Conservation (phyloP, 83 land plant genomes). For the Thuja plicata region DNA sequence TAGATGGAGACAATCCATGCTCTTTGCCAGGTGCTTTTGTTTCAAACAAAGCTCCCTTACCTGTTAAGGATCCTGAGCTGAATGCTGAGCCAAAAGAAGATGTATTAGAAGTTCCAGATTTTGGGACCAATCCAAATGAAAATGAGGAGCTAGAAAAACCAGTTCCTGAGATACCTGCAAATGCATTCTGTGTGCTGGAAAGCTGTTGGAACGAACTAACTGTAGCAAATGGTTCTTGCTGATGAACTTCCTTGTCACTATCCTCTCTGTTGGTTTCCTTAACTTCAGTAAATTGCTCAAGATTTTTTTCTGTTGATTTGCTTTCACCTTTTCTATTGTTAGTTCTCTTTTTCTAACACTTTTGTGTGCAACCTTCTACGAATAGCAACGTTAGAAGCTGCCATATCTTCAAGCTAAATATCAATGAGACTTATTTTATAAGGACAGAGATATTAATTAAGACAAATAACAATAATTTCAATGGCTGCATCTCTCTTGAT, state of each 20-base stretch:
- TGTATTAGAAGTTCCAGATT: slow-evolving; percentile 31
- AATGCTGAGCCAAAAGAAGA: background rate
- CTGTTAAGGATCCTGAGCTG: slow-evolving; percentile 8
- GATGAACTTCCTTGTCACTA: slow-evolving; percentile 8
- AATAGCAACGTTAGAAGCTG: too few species aligned
- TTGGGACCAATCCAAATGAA: slow-evolving; percentile 53
- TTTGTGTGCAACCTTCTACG: too few species aligned
- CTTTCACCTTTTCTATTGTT: background rate
- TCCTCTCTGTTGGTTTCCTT: slow-evolving; percentile 15
- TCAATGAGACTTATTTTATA: too few species aligned
- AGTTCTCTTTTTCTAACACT: too few species aligned
- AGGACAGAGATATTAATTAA: too few species aligned
- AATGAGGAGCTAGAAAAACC: slow-evolving; percentile 63
- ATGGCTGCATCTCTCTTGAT: too few species aligned
- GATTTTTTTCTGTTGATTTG: slow-evolving; percentile 9
- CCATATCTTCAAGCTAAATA: too few species aligned
- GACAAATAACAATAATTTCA: too few species aligned
- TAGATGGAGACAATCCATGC: slow-evolving; percentile 22
- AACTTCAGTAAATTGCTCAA: slow-evolving; percentile 7
- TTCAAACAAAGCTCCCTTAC: slow-evolving; percentile 33
- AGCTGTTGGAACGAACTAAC: slow-evolving; percentile 73
- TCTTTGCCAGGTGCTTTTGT: slow-evolving; percentile 18
- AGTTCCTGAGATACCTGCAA: slow-evolving; percentile 68
- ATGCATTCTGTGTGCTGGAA: slow-evolving; percentile 82
- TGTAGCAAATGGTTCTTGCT: slow-evolving; percentile 11